Conservation (phyloP, 2,329 filamentous ascomycete genomes). For the Xylaria sp. region DNA sequence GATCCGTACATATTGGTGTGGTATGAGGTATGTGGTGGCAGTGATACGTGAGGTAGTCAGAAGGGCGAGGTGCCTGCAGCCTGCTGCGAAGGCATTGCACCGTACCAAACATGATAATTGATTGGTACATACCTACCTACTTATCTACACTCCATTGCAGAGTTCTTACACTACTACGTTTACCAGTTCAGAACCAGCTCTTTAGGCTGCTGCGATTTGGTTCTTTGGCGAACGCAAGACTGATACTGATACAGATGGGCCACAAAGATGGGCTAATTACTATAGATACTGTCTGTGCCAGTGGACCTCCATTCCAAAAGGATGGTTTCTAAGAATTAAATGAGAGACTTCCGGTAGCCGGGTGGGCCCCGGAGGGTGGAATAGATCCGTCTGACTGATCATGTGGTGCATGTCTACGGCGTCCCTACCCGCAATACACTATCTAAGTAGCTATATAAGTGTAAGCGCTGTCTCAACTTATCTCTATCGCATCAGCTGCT, state of each 20-base stretch:
- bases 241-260: neutral
- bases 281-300: neutral
- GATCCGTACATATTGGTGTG: neutral
- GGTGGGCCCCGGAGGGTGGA: neutral
- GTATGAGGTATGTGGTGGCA: conserved; percentile 24
- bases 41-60: conserved; percentile 30
- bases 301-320: too few species aligned
- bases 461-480: too few species aligned
- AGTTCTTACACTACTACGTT: too few species aligned
- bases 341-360: neutral
- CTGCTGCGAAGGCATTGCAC: conserved; percentile 2
- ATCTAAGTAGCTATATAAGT: too few species aligned
- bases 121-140: conserved; percentile 6
- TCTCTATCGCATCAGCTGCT: neutral
- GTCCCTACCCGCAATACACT: neutral
- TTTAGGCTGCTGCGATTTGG: neutral
- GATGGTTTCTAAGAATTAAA: conserved; percentile 18
- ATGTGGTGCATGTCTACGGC: conserved; percentile 1
- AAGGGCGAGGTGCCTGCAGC: conserved; percentile 25
- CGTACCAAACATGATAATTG: conserved; percentile 26
- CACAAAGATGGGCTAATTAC: conserved; percentile 23
- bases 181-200: neutral
- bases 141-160: conserved; percentile 7
- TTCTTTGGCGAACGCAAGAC: neutral
- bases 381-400: conserved; percentile 22